Base-by-base conservation (phyloP, 768 basidiomycete species). In the Leucosporidium yakuticum region DNA sequence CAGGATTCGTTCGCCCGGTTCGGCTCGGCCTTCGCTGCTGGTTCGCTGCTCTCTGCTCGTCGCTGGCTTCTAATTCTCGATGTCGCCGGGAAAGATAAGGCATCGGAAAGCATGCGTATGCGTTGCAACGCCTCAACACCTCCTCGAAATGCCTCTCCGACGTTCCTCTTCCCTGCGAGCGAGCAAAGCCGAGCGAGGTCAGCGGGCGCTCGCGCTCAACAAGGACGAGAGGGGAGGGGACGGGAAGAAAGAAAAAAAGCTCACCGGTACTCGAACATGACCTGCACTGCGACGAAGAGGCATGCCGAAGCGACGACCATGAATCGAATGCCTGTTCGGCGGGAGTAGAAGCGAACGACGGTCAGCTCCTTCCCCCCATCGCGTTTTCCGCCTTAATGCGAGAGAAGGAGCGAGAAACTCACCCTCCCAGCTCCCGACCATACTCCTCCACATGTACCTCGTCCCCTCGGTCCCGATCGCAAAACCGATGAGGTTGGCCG, bases 261-360 rank as follows among this genome's bases (percentile, higher is more conserved):
- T 25, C 70, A 88, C 90, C 91, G 47, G 78, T 98, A 98, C 76
- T 98, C 95, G 68, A 98, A 91, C 95, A 97, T 96, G 55, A 95
- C 77, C 75, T 98, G 95, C 2, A 85, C 86, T 4, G 84, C 90
- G 27, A 91, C 83, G 75, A 94, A 98, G 19, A 97, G 55, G 74
- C 86, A 86, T 2, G 74, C 81, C 59, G 83, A 83, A 0, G 86
- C 85, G 7, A 83, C 76, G 0, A 84, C 58, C 68, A 91, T 77
- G 78, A 93, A 96, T 20, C 78, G 78, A 50, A 88, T 65, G 9
- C 90, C 90, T 91, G 69, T 19, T 14, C 32, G 19, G 14, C 65
- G 27, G 23, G 56, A 48, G 50, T 48, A 47, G 21, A 39, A 54
- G 64, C 32, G 36, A n/a, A n/a, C n/a, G n/a, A n/a, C n/a, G n/a